phyloP scores from a whole-genome alignment of 352 stramenopile genomes.

The Globisporangium perplexum region DNA sequence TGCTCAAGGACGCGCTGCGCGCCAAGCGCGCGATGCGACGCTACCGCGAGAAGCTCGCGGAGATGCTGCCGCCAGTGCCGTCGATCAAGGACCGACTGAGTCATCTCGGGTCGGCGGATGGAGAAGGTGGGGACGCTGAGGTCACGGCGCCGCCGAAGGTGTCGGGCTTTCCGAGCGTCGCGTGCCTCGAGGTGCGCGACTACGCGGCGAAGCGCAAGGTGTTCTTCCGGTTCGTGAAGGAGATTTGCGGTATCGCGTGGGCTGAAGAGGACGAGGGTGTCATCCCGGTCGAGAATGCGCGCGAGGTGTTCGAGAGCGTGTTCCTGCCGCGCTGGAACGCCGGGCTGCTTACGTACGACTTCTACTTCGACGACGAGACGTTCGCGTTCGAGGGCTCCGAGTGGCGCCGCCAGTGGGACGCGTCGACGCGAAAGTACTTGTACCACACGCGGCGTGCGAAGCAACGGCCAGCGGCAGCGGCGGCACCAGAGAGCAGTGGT shows the following conservation, averaged over 20 bases:
- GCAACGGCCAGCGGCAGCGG: neutral
- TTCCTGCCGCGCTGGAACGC: slow-evolving; percentile 48
- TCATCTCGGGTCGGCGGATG: neutral
- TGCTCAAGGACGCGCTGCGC: slow-evolving; percentile 33
- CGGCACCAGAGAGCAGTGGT: too few species aligned
- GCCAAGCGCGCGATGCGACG: slow-evolving; percentile 35
- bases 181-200: slow-evolving; percentile 21
- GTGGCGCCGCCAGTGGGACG: slow-evolving; percentile 32
- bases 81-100: slow-evolving; percentile 8
- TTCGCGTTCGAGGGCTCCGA: slow-evolving; percentile 33
- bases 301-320: slow-evolving; percentile 31
- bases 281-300: slow-evolving; percentile 34
- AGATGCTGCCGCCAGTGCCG: slow-evolving; percentile 17
- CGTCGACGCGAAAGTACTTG: slow-evolving; percentile 1
- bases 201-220: slow-evolving; percentile 34
- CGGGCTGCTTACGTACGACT: slow-evolving; percentile 41
- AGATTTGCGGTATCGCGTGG: slow-evolving; percentile 41
- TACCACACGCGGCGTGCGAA: neutral
- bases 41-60: slow-evolving; percentile 36
- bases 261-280: slow-evolving; percentile 36
- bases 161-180: slow-evolving; percentile 26
- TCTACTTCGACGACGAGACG: slow-evolving; percentile 47
- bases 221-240: slow-evolving; percentile 43
- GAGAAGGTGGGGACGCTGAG: neutral
- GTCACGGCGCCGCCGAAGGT: slow-evolving; percentile 13